Evolutionary conservation across 306 rosid genomes (phyloP).

Genomic region (Cajanus cajan): DNA sequence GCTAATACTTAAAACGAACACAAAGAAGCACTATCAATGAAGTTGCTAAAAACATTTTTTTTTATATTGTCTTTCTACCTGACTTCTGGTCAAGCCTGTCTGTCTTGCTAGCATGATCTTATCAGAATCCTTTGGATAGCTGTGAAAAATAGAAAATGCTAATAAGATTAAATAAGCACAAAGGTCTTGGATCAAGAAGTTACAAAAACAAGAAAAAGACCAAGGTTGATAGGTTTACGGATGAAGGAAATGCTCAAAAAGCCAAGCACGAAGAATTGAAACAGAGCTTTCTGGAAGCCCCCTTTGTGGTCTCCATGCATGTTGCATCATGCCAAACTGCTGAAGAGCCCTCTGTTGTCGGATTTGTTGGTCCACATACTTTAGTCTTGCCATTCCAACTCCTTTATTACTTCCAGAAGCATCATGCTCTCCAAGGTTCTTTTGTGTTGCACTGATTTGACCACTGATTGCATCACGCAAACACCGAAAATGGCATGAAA

Average conservation of each 20-base stretch:
- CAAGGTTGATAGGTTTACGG: constrained; percentile 50
- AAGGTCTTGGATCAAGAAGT: background rate
- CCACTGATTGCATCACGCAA: constrained; percentile 71
- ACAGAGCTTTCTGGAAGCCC: constrained; percentile 87
- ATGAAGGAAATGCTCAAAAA: constrained; percentile 88
- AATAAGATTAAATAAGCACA: background rate
- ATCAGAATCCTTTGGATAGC: constrained; percentile 87
- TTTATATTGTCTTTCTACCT: constrained; percentile 51
- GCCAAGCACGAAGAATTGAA: constrained; percentile 82
- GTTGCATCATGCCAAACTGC: constrained; percentile 84
- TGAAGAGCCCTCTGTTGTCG: constrained; percentile 79
- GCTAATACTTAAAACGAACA: background rate
- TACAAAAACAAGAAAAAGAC: background rate
- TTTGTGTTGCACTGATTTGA: constrained; percentile 61
- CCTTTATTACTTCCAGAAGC: constrained; percentile 54
- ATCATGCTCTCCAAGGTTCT: constrained; percentile 72
- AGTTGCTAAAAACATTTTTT: background rate
- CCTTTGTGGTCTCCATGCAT: constrained; percentile 86
- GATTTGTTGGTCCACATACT: constrained; percentile 73
- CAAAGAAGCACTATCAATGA: background rate
- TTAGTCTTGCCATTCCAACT: constrained; percentile 76
- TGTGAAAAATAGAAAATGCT: constrained; percentile 29
- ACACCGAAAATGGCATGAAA: constrained; percentile 80
- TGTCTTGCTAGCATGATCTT: constrained; percentile 87
- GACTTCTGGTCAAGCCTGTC: constrained; percentile 84